These are phyloP conservation scores for Bertia moriformis DNA, from an alignment of 2,329 filamentous ascomycete genomes.

Conservation along the genomic window DNA sequence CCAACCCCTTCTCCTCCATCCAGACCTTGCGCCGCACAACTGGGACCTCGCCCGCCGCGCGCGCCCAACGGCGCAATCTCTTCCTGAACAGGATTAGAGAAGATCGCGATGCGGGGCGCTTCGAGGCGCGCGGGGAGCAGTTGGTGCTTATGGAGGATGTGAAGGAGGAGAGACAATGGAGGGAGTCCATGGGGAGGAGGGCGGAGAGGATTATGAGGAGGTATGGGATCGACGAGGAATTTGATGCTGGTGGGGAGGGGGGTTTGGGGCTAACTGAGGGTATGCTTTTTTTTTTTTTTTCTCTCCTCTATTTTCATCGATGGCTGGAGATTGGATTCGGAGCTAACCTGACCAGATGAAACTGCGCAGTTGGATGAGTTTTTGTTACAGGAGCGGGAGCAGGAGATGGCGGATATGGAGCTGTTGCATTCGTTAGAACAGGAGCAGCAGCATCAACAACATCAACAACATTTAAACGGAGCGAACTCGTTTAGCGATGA, in stretches of 20 bases:
- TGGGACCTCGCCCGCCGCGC: conserved; percentile 9
- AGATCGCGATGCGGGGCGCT: conserved; percentile 19
- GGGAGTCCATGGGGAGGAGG: conserved; percentile 17
- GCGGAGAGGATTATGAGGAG: conserved; percentile 11
- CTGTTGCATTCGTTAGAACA: background rate
- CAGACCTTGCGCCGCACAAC: conserved; percentile 4
- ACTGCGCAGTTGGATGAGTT: conserved; percentile 17
- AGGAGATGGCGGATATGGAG: background rate
- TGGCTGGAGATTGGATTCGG: no score
- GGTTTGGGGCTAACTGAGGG: conserved; percentile 10
- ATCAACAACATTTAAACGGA: no score
- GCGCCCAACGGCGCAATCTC: conserved; percentile 16
- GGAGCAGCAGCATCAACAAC: background rate
- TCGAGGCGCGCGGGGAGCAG: conserved; percentile 22
- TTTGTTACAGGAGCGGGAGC: conserved; percentile 12
- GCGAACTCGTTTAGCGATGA: background rate
- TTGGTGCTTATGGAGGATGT: conserved; percentile 23
- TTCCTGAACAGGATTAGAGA: conserved; percentile 23
- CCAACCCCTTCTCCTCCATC: conserved; percentile 14
- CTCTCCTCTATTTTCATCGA: no score
- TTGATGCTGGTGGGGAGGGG: conserved; percentile 8
- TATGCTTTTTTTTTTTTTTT: no score
- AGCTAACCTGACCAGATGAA: conserved; percentile 1
- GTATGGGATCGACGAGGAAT: conserved; percentile 5
- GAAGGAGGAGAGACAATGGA: conserved; percentile 19